These are phyloP conservation scores for Calonectria henricotiae DNA, from an alignment of 2,329 filamentous ascomycete species.

Conservation along the genomic window DNA sequence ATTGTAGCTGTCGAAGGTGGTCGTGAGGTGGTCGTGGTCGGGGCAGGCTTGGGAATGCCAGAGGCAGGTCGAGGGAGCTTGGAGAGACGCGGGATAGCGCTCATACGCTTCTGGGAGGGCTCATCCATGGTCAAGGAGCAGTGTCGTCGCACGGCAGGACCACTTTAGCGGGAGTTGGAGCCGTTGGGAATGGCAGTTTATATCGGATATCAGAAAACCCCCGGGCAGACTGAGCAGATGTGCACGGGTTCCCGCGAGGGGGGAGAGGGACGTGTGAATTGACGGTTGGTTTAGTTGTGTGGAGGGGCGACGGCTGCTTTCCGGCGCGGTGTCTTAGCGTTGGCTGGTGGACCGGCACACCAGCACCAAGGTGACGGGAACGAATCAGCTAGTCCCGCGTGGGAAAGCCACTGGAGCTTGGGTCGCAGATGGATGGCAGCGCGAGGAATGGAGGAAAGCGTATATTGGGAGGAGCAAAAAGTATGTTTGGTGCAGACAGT, in stretches of 20 bases:
- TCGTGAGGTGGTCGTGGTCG: conserved; percentile 44
- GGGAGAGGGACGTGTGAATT: conserved; percentile 20
- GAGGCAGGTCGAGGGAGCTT: conserved; percentile 59
- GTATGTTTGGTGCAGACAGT: conserved; percentile 6
- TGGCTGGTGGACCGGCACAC: conserved; percentile 50
- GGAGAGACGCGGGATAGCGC: conserved; percentile 59
- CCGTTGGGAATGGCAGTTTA: conserved; percentile 25
- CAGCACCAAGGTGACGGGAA: conserved; percentile 32
- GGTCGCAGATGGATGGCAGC: conserved; percentile 16
- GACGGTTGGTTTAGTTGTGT: conserved; percentile 37
- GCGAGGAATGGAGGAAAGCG: conserved; percentile 18
- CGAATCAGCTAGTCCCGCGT: conserved; percentile 31
- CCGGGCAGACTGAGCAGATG: not conserved
- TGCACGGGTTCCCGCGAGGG: conserved; percentile 33
- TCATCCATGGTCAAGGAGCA: conserved; percentile 53
- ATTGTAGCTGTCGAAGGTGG: conserved; percentile 50
- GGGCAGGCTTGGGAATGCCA: conserved; percentile 54
- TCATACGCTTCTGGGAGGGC: conserved; percentile 57
- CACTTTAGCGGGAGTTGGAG: conserved; percentile 27
- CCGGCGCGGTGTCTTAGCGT: conserved; percentile 46
- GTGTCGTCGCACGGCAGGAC: conserved; percentile 12
- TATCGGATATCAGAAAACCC: conserved; percentile 9
- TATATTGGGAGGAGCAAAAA: conserved; percentile 23
- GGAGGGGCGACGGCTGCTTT: conserved; percentile 30
- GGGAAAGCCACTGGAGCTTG: conserved; percentile 17